These are phyloP conservation scores for Mycena indigotica DNA, from an alignment of 768 basidiomycete species.

Conservation along the genomic window DNA sequence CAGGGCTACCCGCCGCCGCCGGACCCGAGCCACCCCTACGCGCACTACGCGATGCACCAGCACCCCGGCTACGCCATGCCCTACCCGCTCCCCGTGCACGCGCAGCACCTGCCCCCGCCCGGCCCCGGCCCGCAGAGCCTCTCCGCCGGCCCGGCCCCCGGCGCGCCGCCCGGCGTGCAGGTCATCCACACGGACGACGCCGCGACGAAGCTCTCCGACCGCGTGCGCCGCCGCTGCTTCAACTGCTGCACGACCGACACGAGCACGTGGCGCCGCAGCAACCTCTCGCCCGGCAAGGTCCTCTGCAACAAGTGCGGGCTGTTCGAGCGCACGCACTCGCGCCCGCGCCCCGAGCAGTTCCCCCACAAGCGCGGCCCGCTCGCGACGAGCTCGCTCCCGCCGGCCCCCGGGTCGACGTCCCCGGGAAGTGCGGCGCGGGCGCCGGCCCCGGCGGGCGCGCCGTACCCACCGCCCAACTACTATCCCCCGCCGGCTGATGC, in stretches of 20 bases:
- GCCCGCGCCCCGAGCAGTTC: constrained; percentile 77
- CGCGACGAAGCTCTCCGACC: constrained; percentile 74
- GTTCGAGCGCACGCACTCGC: constrained; percentile 79
- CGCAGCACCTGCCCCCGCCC: background rate
- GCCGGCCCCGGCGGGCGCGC: background rate
- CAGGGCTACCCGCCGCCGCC: constrained; percentile 11
- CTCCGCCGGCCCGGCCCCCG: constrained; percentile 13
- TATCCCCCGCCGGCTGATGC: background rate
- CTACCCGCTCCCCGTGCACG: background rate
- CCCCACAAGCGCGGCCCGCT: constrained; percentile 77
- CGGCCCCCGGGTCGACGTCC: constrained; percentile 42
- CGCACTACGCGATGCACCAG: constrained; percentile 23
- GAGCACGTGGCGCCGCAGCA: constrained; percentile 77
- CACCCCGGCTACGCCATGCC: background rate
- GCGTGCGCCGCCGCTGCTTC: constrained; percentile 76
- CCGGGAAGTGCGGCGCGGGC: background rate
- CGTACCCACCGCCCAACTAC: background rate
- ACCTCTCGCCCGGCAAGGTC: constrained; percentile 82
- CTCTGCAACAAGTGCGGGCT: constrained; percentile 75
- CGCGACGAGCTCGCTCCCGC: constrained; percentile 50
- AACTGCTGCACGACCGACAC: constrained; percentile 87
- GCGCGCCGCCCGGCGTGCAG: constrained; percentile 3
- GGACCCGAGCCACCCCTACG: constrained; percentile 25
- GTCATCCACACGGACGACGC: constrained; percentile 72
- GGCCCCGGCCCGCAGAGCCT: constrained; percentile 23